Base-by-base conservation (phyloP, 169 alveolate genomes). In the Plasmodium blacklocki region DNA sequence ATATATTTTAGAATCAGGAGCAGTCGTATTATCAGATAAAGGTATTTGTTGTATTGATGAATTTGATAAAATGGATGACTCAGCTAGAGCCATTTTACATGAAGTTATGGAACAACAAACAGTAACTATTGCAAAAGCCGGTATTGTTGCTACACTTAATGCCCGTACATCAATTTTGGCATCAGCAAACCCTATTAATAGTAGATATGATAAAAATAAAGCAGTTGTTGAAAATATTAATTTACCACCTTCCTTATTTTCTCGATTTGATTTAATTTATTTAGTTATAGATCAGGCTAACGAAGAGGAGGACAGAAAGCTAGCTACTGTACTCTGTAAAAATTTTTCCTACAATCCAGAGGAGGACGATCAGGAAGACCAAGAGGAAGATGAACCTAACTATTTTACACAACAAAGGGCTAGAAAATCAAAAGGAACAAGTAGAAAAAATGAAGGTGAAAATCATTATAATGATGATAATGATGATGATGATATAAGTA, bases 1-100 rank as follows among this genome's bases (percentile, higher is more conserved):
- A 89, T 60, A 96, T 95, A 95, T 96, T n/a, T 89, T 99, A 74
- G 99, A 99, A 93, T 94, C 98, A 54, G 99, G 99, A 29, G 99
- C 99, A 19, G 96, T 99, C 39, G 99, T 99, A 11, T 95, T 99
- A 60, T 96, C 99, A 47, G 99, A 99, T 76, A 93, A 96, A 32
- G 99, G 99, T 47, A 97, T 99, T 19, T 99, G 99, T 88, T 99
- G 99, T 92, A 99, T 99, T 88, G 99, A 99, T 94, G 99, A 99
- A 93, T 98, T 99, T 93, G 99, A 99, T 94, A 99, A 99, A 95
- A 98, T 98, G 99, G 99, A 98, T 76, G 99, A 98, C 59, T 96
- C 96, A 58, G 98, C 99, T n/a, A 95, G 99, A 88, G 98, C 99
- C 18, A 98, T 98, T 52, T 94, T 98, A 66, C 99, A 98, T 92